Conservation (phyloP, 192 early-diverging fungal species). For the Coemansia sp. region DNA sequence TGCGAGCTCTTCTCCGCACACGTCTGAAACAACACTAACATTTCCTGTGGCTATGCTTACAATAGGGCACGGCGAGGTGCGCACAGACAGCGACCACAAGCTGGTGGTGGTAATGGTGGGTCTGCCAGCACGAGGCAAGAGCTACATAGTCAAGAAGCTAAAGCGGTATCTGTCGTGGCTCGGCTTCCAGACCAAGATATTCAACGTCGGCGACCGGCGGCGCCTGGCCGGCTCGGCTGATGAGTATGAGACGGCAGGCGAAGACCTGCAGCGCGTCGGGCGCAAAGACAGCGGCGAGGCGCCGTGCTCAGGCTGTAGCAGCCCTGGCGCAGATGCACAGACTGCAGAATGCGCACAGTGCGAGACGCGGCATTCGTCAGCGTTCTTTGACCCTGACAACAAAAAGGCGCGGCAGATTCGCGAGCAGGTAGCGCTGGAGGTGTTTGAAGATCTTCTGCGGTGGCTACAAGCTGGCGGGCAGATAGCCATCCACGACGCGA, state of each 20-base stretch:
- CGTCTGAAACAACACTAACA: not conserved
- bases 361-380: constrained; percentile 66
- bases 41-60: constrained; percentile 19
- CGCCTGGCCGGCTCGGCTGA: constrained; percentile 60
- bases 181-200: constrained; percentile 75
- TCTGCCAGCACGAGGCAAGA: constrained; percentile 92
- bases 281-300: not conserved
- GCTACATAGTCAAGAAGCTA: constrained; percentile 94
- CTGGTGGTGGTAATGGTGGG: constrained; percentile 97
- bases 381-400: constrained; percentile 96
- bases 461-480: constrained; percentile 89
- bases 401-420: constrained; percentile 68
- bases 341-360: constrained; percentile 24
- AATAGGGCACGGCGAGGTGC: constrained; percentile 49
- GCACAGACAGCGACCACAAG: constrained; percentile 79
- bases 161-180: constrained; percentile 83
- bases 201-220: constrained; percentile 95
- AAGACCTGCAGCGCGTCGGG: constrained; percentile 4
- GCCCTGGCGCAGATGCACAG: constrained; percentile 2
- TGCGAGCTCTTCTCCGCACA: constrained; percentile 1
- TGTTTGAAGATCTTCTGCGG: constrained; percentile 83
- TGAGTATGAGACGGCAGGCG: constrained; percentile 13
- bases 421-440: constrained; percentile 87
- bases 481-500: constrained; percentile 93
- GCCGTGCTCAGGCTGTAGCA: constrained; percentile 46